Percentiles rank a stretch among this genome's conserved stretches.
phyloP scores from a whole-genome alignment of 2,329 filamentous ascomycete species.

The Boeremia exigua region DNA sequence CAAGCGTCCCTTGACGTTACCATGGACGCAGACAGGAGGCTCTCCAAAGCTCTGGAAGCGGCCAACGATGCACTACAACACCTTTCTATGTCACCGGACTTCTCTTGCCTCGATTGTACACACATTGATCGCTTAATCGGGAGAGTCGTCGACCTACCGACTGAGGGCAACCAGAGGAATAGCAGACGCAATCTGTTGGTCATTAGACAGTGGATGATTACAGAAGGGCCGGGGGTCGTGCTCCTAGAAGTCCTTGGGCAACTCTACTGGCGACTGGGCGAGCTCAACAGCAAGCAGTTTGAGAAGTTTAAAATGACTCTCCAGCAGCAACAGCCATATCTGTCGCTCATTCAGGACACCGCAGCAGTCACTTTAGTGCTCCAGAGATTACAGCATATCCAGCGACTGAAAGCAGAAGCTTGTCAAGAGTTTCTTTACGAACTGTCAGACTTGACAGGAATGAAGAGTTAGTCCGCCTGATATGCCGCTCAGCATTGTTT shows the following conservation, averaged over 20 bases:
- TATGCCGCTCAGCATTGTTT: not conserved
- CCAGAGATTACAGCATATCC: conserved; percentile 44
- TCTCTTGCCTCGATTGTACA: conserved; percentile 39
- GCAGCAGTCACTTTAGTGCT: conserved; percentile 35
- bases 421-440: conserved; percentile 45
- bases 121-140: conserved; percentile 44
- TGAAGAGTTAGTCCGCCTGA: conserved; percentile 29
- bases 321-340: conserved; percentile 36
- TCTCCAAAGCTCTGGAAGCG: conserved; percentile 41
- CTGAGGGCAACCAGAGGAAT: conserved; percentile 44
- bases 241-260: conserved; percentile 44
- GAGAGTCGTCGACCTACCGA: conserved; percentile 44
- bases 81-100: conserved; percentile 42
- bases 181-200: conserved; percentile 44
- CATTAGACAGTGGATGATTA: conserved; percentile 45
- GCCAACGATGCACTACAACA: conserved; percentile 45
- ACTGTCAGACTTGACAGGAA: conserved; percentile 39
- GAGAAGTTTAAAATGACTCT: conserved; percentile 42
- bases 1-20: not conserved
- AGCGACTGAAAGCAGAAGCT: conserved; percentile 40
- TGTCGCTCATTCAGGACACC: conserved; percentile 35
- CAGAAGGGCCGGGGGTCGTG: conserved; percentile 41
- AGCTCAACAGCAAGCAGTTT: conserved; percentile 46
- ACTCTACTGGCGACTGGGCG: conserved; percentile 43
- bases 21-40: conserved; percentile 41